Evolutionary conservation across 2,329 filamentous ascomycete genomes (phyloP).

Genomic region (Leptosphaerulina australis): DNA sequence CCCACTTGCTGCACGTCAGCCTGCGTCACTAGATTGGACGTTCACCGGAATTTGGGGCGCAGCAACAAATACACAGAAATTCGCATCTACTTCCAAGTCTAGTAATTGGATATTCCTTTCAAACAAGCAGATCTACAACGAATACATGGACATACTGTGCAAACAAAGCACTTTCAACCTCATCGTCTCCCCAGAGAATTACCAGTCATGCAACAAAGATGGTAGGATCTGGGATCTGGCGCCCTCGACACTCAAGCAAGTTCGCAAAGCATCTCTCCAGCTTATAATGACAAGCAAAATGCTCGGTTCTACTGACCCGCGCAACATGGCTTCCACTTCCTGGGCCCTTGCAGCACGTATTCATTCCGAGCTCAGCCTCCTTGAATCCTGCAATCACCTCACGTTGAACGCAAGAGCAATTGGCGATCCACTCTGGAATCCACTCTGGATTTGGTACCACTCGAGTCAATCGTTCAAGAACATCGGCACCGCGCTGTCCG

Average conservation of each 20-base stretch:
- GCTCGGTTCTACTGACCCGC: slow-evolving; percentile 46
- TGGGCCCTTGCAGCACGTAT: slow-evolving; percentile 42
- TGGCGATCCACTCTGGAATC: slow-evolving; percentile 49
- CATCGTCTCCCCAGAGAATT: slow-evolving; percentile 42
- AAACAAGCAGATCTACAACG: slow-evolving; percentile 37
- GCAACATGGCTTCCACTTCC: slow-evolving; percentile 39
- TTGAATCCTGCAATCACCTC: slow-evolving; percentile 28
- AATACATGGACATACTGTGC: slow-evolving; percentile 45
- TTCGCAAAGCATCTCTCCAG: slow-evolving; percentile 39
- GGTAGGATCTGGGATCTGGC: slow-evolving; percentile 39
- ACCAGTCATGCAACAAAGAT: slow-evolving; percentile 17
- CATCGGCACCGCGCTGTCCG: slow-evolving; percentile 29
- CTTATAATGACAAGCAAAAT: slow-evolving; percentile 44
- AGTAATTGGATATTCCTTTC: slow-evolving; percentile 16
- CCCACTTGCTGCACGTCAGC: slow-evolving; percentile 21
- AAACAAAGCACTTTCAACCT: slow-evolving; percentile 41
- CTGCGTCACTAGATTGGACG: slow-evolving; percentile 28
- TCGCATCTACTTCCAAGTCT: background rate
- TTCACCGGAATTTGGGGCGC: slow-evolving; percentile 6
- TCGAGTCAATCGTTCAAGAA: slow-evolving; percentile 42
- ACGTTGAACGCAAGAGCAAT: slow-evolving; percentile 44
- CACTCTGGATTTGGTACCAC: slow-evolving; percentile 50
- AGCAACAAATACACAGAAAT: background rate
- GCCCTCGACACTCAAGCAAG: slow-evolving; percentile 23
- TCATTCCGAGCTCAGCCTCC: slow-evolving; percentile 30